Evolutionary conservation across 2,329 filamentous ascomycete species (phyloP), one percentile per base, ranked within the genome.

Genomic region (Aaosphaeria pasadenensis): DNA sequence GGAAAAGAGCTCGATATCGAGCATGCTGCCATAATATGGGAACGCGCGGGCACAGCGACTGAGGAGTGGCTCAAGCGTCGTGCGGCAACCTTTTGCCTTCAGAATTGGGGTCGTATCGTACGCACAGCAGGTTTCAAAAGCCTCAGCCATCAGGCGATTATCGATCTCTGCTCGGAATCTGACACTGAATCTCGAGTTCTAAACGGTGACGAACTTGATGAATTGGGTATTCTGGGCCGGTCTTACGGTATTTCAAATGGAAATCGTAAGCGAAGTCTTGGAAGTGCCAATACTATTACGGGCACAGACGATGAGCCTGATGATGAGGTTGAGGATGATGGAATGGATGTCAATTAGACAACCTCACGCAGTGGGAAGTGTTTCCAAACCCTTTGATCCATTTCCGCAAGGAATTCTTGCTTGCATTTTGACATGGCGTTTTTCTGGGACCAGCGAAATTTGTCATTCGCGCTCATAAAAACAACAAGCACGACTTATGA

Each of bases 1-100:
- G 87, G 88, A 47, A 88, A 89, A 52, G 94, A 99, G 65, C 81
- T 99, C 3, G 92, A 97, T 65, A 87, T 97, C 36, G 89, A 95
- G 51, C 91, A 96, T 64, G 92, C 92, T 3, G 96, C 94, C 55
- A 87, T 95, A 58, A 91, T 96, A 48, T 99, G 95, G 91, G 91
- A 97, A 70, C 90, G 91, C 55, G 91, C 94, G 2, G 88, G 87
- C 6, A 84, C 92, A 11, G 92, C 94, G 11, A 89, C 86, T 58
- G 94, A 99, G 71, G 89, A 95, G 45, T 96, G 91, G 91, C 80
- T 99, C 36, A 89, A 91, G 67, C 88, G 89, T 59, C 86, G 92
- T 45, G 90, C 94, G 0, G 91, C 91, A 0, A 79, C 79, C 42
- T 97, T 95, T 71, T 96, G 91, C 66, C 83, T 99, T 71, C 87